Evolutionary conservation across 2,329 filamentous ascomycete species (phyloP).

Genomic region (Proliferodiscus dingleyae): DNA sequence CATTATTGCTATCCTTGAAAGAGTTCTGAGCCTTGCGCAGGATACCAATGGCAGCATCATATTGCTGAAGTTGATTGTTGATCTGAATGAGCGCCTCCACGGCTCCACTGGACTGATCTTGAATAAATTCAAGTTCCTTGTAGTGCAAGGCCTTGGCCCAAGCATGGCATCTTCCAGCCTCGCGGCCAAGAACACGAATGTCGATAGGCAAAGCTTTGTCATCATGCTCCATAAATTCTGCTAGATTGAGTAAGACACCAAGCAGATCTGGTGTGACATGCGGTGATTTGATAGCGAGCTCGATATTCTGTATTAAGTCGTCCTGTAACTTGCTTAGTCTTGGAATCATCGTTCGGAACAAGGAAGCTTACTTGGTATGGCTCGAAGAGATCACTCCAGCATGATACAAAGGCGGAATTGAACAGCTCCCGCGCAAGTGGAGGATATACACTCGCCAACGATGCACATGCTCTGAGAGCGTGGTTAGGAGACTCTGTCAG

Average conservation of each 20-base stretch:
- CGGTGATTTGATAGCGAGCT: slow-evolving; percentile 89
- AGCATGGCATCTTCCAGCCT: slow-evolving; percentile 93
- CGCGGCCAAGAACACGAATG: slow-evolving; percentile 87
- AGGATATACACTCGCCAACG: slow-evolving; percentile 83
- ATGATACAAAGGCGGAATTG: slow-evolving; percentile 98
- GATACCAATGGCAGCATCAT: slow-evolving; percentile 96
- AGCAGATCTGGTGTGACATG: slow-evolving; percentile 95
- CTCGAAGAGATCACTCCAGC: slow-evolving; percentile 96
- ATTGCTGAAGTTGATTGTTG: slow-evolving; percentile 98
- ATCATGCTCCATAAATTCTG: slow-evolving; percentile 99
- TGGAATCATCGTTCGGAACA: not conserved
- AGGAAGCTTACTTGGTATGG: slow-evolving; percentile 63
- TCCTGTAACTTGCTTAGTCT: slow-evolving; percentile 42
- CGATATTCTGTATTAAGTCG: slow-evolving; percentile 91
- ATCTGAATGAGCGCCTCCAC: slow-evolving; percentile 98
- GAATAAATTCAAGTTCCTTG: slow-evolving; percentile 96
- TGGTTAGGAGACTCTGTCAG: slow-evolving; percentile 95
- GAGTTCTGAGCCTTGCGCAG: slow-evolving; percentile 91
- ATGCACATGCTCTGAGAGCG: slow-evolving; percentile 86
- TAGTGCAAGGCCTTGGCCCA: slow-evolving; percentile 98
- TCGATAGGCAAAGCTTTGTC: slow-evolving; percentile 98
- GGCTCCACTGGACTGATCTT: slow-evolving; percentile 91
- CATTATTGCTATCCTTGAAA: slow-evolving; percentile 69
- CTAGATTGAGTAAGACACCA: slow-evolving; percentile 88
- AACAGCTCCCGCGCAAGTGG: slow-evolving; percentile 91